Evolutionary conservation across 176 grass and related monocot genomes (phyloP).

Genomic region (Avena sativa): DNA sequence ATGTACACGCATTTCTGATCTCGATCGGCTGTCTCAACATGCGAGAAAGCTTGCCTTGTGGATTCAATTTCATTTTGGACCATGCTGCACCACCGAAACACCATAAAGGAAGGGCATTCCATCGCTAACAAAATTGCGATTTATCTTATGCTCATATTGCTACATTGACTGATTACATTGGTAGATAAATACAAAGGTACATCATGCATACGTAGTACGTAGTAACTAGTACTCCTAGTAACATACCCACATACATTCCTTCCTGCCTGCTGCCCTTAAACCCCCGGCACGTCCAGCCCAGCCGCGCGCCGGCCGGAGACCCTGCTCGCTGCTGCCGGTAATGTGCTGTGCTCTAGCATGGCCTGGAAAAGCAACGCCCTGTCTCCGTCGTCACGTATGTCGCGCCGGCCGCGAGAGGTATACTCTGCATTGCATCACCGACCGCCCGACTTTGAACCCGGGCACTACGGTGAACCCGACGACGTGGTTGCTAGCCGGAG

Average conservation of each 20-base stretch:
- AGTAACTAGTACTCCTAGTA: background rate
- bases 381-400: slow-evolving; percentile 8
- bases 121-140: background rate
- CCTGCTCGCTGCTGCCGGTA: background rate
- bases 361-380: background rate
- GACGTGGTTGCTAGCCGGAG: background rate
- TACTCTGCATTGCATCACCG: slow-evolving; percentile 79
- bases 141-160: slow-evolving; percentile 23
- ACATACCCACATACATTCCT: background rate
- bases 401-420: slow-evolving; percentile 48
- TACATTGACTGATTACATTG: slow-evolving; percentile 1
- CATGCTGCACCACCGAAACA: background rate
- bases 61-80: slow-evolving; percentile 16
- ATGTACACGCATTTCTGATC: slow-evolving; percentile 39
- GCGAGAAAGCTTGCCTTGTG: background rate
- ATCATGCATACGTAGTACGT: background rate
- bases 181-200: slow-evolving; percentile 30
- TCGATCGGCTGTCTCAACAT: slow-evolving; percentile 28
- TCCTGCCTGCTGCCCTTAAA: slow-evolving; percentile 5
- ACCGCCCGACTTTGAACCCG: slow-evolving; percentile 73
- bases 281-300: background rate
- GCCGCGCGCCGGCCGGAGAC: background rate
- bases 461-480: slow-evolving; percentile 91
- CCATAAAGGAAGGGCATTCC: background rate
- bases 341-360: no score